Base-by-base conservation (phyloP, 1,284 basidiomycete species). In the Mrakiaceae sp. region DNA sequence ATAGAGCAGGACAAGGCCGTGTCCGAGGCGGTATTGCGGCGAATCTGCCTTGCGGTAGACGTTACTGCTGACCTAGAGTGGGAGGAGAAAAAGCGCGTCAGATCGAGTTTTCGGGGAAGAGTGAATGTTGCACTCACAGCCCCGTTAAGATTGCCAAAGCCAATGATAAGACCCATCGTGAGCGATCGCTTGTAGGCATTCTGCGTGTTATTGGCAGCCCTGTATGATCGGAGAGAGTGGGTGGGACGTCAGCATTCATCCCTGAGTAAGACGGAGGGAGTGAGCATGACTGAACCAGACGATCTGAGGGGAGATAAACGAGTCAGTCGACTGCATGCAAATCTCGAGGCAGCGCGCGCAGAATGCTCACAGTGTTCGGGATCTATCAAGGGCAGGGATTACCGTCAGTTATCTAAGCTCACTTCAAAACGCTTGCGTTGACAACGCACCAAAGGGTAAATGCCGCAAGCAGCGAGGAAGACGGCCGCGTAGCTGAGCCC, bases 1-100 rank as follows among this genome's bases (percentile, higher is more conserved):
- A 55, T 60, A 65, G 16, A 43, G 54, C 8, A 65, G 49, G 8
- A 65, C 64, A 44, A 65, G 16, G 14, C 46, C 58, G 49, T 65
- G 64, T 1, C 64, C 64, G 14, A 60, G 40, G 16, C 14, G 14
- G 60, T 50, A 65, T 3, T 54, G 11, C 3, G 64, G 64, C 16
- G 43, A n/a, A 47, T 62, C 64, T 39, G 58, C 57, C 44, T 40
- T 40, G 2, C 55, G 64, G 46, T 65, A 65, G 14, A 65, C 39
- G 16, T 65, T 65, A n/a, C 47, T 51, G 12, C 39, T 16, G n/a
- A 63, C 56, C 27, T 27, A 27, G 27, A 27, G 27, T 27, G 27
- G 27, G 27, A 27, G 27, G 27, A 27, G 27, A 27, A 27, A 27
- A 27, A 27, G 27, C 27, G 27, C 27, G 27, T 27, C 27, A 27